Evolutionary conservation across 768 basidiomycete species (phyloP), one percentile per base, ranked within the genome.

Genomic region (Suillus americanus): DNA sequence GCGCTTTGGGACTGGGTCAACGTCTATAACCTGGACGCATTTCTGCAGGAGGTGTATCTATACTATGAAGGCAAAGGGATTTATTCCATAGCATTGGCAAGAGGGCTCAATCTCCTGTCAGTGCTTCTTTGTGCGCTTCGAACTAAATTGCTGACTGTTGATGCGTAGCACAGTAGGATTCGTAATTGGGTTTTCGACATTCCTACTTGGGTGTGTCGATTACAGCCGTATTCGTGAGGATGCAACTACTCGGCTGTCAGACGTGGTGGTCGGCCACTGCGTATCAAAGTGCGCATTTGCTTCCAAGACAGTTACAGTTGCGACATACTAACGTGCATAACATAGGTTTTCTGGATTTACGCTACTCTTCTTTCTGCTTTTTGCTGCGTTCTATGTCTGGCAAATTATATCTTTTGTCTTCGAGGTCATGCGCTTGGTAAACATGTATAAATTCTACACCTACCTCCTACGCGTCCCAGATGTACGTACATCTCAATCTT

Each of bases 1-100:
- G 97, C 97, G 1, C 77, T 99, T 56, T 99, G 97, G 97, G 91
- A 92, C 64, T 99, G 97, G 97, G 95, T 98, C 65, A 99, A 99
- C 73, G 95, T 99, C 14, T 94, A 95, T 74, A 98, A 99, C 73
- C 83, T 99, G 45, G 97, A 99, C 72, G 89, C 88, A 9, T 99
- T 96, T 76, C 78, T 99, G 35, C 94, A 97, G 77, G 95, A 98
- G 67, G 94, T 94, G 45, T 99, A 99, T 76, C 83, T 84, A 53
- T 99, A 99, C 76, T 99, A 99, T 74, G 91, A 94, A 73, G 95
- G 96, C 30, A 97, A 97, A 74, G 97, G 97, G 1, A 90, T 98
- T 41, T 98, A 91, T 73, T 95, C 94, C 70, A 99, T 99, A 70
- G 93, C 93, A 14, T 83, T 99, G 25, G 85, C 92, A 10, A 84